phyloP scores from a whole-genome alignment of 2,329 filamentous ascomycete species.

The Cryphonectria carpinicola region DNA sequence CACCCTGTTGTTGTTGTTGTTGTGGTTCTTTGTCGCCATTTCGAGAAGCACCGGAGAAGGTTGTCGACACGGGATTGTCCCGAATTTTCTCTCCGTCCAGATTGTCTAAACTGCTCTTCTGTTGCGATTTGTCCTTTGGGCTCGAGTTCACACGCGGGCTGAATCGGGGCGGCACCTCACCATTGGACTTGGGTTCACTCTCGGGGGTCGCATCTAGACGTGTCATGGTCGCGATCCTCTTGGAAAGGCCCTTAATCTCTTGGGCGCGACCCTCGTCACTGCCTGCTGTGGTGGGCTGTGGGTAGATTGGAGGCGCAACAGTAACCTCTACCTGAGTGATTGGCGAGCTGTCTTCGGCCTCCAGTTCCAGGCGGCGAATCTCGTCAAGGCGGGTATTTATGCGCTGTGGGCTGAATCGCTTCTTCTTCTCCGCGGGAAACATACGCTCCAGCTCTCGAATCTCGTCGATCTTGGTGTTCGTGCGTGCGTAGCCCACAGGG shows the following conservation, averaged over 20 bases:
- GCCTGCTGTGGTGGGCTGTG: not conserved
- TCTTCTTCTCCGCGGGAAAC: conserved; percentile 7
- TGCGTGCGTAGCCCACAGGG: conserved; percentile 47
- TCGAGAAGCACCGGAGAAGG: conserved; percentile 38
- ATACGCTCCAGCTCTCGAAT: conserved; percentile 40
- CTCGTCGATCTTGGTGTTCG: conserved; percentile 42
- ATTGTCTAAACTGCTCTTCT: conserved; percentile 1
- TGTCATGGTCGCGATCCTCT: conserved; percentile 51
- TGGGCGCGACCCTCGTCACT: conserved; percentile 35
- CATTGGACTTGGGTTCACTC: conserved; percentile 37
- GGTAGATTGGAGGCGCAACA: not conserved
- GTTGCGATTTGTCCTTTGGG: conserved; percentile 25
- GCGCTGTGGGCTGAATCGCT: conserved; percentile 19
- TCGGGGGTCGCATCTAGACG: conserved; percentile 52
- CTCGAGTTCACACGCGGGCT: conserved; percentile 24
- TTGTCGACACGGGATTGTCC: conserved; percentile 46
- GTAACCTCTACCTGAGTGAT: conserved; percentile 10
- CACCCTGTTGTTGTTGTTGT: conserved; percentile 20
- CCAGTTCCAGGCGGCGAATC: conserved; percentile 29
- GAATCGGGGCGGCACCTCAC: conserved; percentile 30
- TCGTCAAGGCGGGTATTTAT: conserved; percentile 28
- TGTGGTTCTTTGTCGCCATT: conserved; percentile 17
- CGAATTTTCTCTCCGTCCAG: conserved; percentile 41
- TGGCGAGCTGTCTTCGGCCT: conserved; percentile 18
- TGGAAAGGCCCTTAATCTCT: conserved; percentile 50